Percentiles rank a stretch among this genome's conserved stretches.
Conservation (phyloP, 1,139 yeast species). For the Arxiozyma slooffiae region DNA sequence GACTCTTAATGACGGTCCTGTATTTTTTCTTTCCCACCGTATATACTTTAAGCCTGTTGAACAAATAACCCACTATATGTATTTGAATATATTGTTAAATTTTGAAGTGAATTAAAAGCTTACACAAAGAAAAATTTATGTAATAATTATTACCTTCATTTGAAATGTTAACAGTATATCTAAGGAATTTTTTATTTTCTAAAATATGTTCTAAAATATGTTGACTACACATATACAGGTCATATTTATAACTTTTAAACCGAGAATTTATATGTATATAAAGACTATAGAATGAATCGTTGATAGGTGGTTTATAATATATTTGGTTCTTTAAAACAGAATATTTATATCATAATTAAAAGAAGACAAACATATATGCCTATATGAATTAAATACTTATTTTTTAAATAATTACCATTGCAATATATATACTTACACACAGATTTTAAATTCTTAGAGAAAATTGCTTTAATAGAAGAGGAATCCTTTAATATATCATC, state of each 20-base stretch:
- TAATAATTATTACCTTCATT: conserved; percentile 84
- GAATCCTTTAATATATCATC: not conserved
- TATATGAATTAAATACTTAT: too few relatives aligned
- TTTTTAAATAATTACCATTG: too few relatives aligned
- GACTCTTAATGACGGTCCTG: not conserved
- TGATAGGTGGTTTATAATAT: not conserved
- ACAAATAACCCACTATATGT: conserved; percentile 12
- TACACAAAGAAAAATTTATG: conserved; percentile 85
- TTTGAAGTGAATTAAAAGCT: conserved; percentile 65
- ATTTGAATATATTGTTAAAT: conserved; percentile 53
- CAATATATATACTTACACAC: not conserved
- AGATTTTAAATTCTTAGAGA: too few relatives aligned
- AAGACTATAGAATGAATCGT: conserved; percentile 2
- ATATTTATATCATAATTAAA: not conserved
- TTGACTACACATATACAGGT: not conserved
- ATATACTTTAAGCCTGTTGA: not conserved
- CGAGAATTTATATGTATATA: conserved; percentile 9
- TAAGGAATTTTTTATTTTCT: conserved; percentile 48
- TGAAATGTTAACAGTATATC: conserved; percentile 69
- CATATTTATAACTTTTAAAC: conserved; percentile 1
- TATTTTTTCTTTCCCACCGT: not conserved
- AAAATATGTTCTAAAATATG: not conserved
- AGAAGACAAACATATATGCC: not conserved
- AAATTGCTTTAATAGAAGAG: too few relatives aligned
- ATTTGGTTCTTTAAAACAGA: not conserved